These are phyloP conservation scores for Penicillium ochrochloron DNA, from an alignment of 495 filamentous ascomycete genomes.

Conservation along the genomic window DNA sequence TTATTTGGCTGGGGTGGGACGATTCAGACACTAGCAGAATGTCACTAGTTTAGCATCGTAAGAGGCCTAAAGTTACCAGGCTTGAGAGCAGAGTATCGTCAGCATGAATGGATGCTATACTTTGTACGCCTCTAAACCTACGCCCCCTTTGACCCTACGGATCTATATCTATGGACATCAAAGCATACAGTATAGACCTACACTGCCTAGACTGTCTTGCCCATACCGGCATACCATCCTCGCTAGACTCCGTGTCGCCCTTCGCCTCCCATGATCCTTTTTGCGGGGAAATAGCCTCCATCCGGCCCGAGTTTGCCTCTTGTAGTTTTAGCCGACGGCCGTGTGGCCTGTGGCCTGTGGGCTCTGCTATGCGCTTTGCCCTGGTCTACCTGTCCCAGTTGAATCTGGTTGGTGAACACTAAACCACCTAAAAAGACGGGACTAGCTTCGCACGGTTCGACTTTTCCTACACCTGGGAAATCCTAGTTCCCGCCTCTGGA, in stretches of 20 bases:
- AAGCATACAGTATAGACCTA: neutral
- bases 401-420: neutral
- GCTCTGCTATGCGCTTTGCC: neutral
- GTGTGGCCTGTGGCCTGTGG: neutral
- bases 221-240: neutral
- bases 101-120: neutral
- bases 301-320: constrained; percentile 3
- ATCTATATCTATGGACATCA: neutral
- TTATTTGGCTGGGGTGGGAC: neutral
- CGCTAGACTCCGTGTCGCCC: neutral
- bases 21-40: neutral
- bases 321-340: constrained; percentile 15
- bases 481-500: neutral
- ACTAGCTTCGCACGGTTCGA: constrained; percentile 2
- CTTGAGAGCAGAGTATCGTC: neutral
- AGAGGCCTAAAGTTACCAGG: neutral
- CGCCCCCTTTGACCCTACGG: neutral
- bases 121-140: neutral
- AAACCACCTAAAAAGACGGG: neutral
- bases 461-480: neutral
- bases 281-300: constrained; percentile 26
- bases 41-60: neutral
- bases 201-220: neutral
- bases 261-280: constrained; percentile 1
- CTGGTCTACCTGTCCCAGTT: neutral